Evolutionary conservation across 225 moss, liverwort and hornwort species (phyloP).

Genomic region (Ulota crispa): DNA sequence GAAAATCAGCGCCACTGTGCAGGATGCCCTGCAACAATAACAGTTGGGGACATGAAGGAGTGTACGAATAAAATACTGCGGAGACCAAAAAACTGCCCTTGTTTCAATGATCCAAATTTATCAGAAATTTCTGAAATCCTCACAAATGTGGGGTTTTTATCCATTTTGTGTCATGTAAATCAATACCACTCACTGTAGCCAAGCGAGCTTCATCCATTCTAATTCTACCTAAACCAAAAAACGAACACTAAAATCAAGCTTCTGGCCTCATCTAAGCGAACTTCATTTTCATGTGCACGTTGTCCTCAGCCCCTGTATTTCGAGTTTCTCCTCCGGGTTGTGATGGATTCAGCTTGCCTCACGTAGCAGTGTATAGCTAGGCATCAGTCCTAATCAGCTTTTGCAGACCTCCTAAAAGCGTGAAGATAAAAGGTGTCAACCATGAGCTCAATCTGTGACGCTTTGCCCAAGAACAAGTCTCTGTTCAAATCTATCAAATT

Average conservation of each 20-base stretch:
- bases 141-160: not conserved
- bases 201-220: not conserved
- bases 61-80: too few species aligned
- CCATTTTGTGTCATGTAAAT: too few species aligned
- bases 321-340: not conserved
- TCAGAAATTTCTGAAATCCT: not conserved
- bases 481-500: not conserved
- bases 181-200: not conserved
- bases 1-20: slow-evolving; percentile 29
- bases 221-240: not conserved
- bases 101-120: too few species aligned
- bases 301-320: not conserved
- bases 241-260: too few species aligned
- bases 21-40: slow-evolving; percentile 30
- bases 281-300: not conserved
- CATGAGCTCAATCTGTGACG: not conserved
- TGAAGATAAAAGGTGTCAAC: too few species aligned
- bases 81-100: too few species aligned
- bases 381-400: not conserved
- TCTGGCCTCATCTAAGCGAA: too few species aligned
- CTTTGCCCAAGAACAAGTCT: not conserved
- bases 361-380: not conserved
- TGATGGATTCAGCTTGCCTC: not conserved
- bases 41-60: not conserved
- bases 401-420: not conserved